Percentiles rank a stretch among this genome's conserved stretches.
These are phyloP conservation scores for Ascochyta lentis DNA, from an alignment of 2,329 filamentous ascomycete species.

Conservation along the genomic window DNA sequence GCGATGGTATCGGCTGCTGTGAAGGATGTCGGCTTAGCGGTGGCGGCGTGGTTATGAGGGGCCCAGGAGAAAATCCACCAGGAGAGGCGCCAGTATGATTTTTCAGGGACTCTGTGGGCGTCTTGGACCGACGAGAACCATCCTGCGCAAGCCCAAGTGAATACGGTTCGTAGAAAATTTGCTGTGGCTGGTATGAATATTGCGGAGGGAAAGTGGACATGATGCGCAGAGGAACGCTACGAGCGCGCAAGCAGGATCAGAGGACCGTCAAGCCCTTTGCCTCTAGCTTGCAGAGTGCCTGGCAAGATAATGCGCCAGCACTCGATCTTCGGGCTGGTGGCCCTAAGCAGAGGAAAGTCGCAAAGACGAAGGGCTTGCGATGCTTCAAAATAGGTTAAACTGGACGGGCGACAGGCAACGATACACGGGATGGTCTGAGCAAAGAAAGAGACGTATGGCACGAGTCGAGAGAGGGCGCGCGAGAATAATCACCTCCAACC, in stretches of 20 bases:
- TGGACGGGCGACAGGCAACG: conserved; percentile 31
- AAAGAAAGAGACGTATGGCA: conserved; percentile 32
- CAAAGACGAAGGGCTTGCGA: conserved; percentile 29
- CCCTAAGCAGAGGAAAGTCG: conserved; percentile 20
- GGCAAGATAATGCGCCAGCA: conserved; percentile 18
- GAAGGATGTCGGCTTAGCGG: conserved; percentile 42
- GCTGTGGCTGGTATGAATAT: conserved; percentile 31
- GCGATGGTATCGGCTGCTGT: conserved; percentile 36
- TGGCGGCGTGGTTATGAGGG: conserved; percentile 42
- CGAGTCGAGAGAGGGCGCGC: conserved; percentile 40
- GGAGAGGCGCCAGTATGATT: conserved; percentile 45
- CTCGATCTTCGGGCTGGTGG: conserved; percentile 33
- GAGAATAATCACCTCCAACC: conserved; percentile 38
- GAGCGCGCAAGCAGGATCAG: conserved; percentile 29
- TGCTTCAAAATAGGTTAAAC: conserved; percentile 22
- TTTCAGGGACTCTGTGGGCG: conserved; percentile 43
- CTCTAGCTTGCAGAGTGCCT: conserved; percentile 38
- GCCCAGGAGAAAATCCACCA: conserved; percentile 40
- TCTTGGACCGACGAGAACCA: conserved; percentile 40
- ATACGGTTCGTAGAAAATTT: conserved; percentile 29
- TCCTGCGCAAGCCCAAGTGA: conserved; percentile 32
- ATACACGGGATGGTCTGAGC: conserved; percentile 29
- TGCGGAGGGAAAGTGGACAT: conserved; percentile 41
- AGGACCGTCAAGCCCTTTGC: conserved; percentile 30
- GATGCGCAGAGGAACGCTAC: conserved; percentile 30